Percentiles rank a stretch among this genome's conserved stretches.
These are phyloP conservation scores for Tylopilus cervinicoccineus DNA, from an alignment of 768 basidiomycete genomes.

Conservation along the genomic window DNA sequence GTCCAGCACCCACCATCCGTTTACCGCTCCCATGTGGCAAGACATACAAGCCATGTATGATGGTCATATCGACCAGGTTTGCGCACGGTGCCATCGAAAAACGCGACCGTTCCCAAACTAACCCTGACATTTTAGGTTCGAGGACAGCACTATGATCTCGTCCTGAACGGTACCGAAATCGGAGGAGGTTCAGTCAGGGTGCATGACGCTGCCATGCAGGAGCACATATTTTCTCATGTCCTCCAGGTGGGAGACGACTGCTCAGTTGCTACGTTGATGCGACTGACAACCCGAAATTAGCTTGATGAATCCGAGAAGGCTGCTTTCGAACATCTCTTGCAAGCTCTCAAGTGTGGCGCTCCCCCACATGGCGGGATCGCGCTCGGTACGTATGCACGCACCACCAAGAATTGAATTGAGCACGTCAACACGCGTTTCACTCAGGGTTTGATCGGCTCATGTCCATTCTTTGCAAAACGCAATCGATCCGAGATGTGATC, in stretches of 20 bases:
- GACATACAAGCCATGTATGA: slow-evolving; percentile 75
- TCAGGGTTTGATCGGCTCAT: slow-evolving; percentile 91
- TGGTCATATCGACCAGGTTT: slow-evolving; percentile 58
- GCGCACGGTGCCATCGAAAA: slow-evolving; percentile 15
- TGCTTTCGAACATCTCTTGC: slow-evolving; percentile 79
- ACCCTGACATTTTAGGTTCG: slow-evolving; percentile 55
- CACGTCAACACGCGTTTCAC: slow-evolving; percentile 5
- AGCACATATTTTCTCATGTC: slow-evolving; percentile 70
- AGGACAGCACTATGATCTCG: slow-evolving; percentile 95
- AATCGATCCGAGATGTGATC: slow-evolving; percentile 92
- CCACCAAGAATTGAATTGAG: slow-evolving; percentile 6
- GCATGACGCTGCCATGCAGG: slow-evolving; percentile 85
- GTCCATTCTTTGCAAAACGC: slow-evolving; percentile 82
- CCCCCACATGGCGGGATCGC: slow-evolving; percentile 96
- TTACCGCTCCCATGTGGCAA: slow-evolving; percentile 93
- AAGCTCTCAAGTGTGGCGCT: slow-evolving; percentile 85
- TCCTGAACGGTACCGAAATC: slow-evolving; percentile 90
- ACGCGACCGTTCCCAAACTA: not conserved
- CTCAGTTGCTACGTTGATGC: slow-evolving; percentile 7
- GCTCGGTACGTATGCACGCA: slow-evolving; percentile 51
- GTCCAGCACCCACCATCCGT: slow-evolving; percentile 93
- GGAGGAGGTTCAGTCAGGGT: slow-evolving; percentile 93
- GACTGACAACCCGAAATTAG: slow-evolving; percentile 38
- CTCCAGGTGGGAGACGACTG: slow-evolving; percentile 57
- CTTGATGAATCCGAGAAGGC: slow-evolving; percentile 66